Base-by-base conservation (phyloP, 164 flowering plant species). In the Malania oleifera region DNA sequence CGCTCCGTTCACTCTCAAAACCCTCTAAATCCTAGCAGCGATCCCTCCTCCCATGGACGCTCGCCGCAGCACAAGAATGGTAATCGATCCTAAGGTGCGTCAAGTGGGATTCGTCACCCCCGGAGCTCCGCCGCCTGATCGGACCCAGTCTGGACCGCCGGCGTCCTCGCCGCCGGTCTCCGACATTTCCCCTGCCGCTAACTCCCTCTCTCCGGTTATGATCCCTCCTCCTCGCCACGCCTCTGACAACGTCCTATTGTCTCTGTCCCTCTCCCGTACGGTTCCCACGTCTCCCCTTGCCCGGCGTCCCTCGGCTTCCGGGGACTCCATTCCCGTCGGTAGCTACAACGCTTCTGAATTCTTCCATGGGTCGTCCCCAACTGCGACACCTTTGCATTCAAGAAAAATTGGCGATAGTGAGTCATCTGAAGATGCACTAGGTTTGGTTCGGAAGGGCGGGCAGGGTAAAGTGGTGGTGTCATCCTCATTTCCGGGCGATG, bases 91-190 rank as follows among this genome's bases (percentile, higher is more conserved):
- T 14, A 88, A 77, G 64, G 80, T 88, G 25, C 91, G 96, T 20
- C 89, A 83, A 17, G 92, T 88, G 22, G 96, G 96, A 18, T 88
- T 88, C 70, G 70, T 82, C 59, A 67, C 96, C 4, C 81, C 84
- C 14, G 71, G 59, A 28, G 73, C 73, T 14, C 73, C 72, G 22
- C 80, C 55, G 22, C 37, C 80, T 7, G 73, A 67, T n/a, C 71
- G 83, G 15, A 50, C 76, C 0, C 78, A 67, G 11, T 70, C 83
- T 47, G 70, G 55, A 19, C 90, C 81, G 1, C 65, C 54, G 0
- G 75, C 57, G 1, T 41, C 56, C 19, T 67, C 84, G 1, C 77
- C 86, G 7, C 77, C 77, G 25, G 66, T 67, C 17, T 46, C 80
- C 19, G 69, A 66, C 49, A 23, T 61, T 7, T 79, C 88, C 20